Evolutionary conservation across 176 grass and related monocot genomes (phyloP).

Genomic region (Phragmites australis): DNA sequence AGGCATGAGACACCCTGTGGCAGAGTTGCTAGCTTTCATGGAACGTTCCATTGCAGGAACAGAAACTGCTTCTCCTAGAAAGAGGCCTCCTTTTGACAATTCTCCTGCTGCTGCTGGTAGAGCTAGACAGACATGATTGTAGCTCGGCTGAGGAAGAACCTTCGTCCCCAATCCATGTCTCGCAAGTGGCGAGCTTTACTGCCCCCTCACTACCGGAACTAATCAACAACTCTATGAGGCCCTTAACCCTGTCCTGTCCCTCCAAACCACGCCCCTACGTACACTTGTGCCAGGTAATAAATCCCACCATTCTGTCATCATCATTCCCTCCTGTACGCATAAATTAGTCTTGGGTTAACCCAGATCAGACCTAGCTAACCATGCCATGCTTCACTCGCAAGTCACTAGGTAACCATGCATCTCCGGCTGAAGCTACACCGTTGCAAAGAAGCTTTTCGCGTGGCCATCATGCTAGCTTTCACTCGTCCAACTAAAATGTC

Average conservation of each 20-base stretch:
- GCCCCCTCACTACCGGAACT: slow-evolving; percentile 31
- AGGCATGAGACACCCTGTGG: background rate
- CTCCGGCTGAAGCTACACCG: background rate
- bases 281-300: slow-evolving; percentile 37
- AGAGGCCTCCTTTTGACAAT: background rate
- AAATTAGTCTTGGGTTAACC: slow-evolving; percentile 26
- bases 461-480: slow-evolving; percentile 49
- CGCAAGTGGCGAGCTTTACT: slow-evolving; percentile 37
- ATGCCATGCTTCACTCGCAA: slow-evolving; percentile 43
- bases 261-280: slow-evolving; percentile 22
- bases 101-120: slow-evolving; percentile 19
- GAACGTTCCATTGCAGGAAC: slow-evolving; percentile 22
- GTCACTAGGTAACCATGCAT: slow-evolving; percentile 7
- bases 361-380: slow-evolving; percentile 23
- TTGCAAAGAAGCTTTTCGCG: slow-evolving; percentile 27
- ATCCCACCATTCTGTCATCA: slow-evolving; percentile 22
- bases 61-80: background rate
- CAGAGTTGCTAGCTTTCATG: slow-evolving; percentile 3
- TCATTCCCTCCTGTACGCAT: slow-evolving; percentile 16
- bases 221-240: slow-evolving; percentile 37
- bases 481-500: slow-evolving; percentile 49
- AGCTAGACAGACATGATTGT: slow-evolving; percentile 25
- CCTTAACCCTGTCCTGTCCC: slow-evolving; percentile 29
- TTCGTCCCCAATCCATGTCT: slow-evolving; percentile 48
- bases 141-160: slow-evolving; percentile 42